A percentile compares a stretch with the other conserved stretches of the same genome.
phyloP scores from a whole-genome alignment of 2,329 filamentous ascomycete genomes.

The Arachnopeziza araneosa region DNA sequence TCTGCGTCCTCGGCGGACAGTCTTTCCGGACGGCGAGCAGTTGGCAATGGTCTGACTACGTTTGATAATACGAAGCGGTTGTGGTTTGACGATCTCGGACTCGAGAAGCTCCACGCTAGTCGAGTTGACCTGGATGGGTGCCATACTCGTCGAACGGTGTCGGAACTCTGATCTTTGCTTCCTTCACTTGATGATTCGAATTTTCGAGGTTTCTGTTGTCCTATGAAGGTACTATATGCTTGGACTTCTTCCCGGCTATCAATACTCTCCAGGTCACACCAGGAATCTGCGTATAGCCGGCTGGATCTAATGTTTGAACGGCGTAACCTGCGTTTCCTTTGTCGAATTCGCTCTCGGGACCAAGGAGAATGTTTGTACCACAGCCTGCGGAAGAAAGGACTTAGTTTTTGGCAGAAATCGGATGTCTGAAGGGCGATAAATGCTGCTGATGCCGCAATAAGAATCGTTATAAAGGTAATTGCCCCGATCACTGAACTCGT shows the following conservation, averaged over 20 bases:
- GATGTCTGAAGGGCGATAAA: slow-evolving; percentile 28
- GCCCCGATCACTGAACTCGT: slow-evolving; percentile 35
- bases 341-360: slow-evolving; percentile 25
- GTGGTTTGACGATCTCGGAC: slow-evolving; percentile 33
- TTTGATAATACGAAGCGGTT: slow-evolving; percentile 48
- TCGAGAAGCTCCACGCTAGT: slow-evolving; percentile 31
- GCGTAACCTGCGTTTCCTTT: slow-evolving; percentile 24
- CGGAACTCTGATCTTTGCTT: slow-evolving; percentile 3
- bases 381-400: slow-evolving; percentile 17
- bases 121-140: slow-evolving; percentile 27
- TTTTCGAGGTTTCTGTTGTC: slow-evolving; percentile 9
- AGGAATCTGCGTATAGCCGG: slow-evolving; percentile 33
- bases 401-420: slow-evolving; percentile 19
- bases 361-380: slow-evolving; percentile 23
- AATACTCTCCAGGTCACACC: slow-evolving; percentile 33
- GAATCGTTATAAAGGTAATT: slow-evolving; percentile 42
- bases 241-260: slow-evolving; percentile 20
- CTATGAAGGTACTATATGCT: slow-evolving; percentile 23
- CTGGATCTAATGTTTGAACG: slow-evolving; percentile 31
- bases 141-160: slow-evolving; percentile 30
- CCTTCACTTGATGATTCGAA: slow-evolving; percentile 3
- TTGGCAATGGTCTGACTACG: slow-evolving; percentile 29
- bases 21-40: slow-evolving; percentile 19
- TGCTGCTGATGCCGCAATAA: slow-evolving; percentile 33
- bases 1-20: slow-evolving; percentile 18